Evolutionary conservation across 164 flowering plant species (phyloP).

Genomic region (Saururus chinensis): DNA sequence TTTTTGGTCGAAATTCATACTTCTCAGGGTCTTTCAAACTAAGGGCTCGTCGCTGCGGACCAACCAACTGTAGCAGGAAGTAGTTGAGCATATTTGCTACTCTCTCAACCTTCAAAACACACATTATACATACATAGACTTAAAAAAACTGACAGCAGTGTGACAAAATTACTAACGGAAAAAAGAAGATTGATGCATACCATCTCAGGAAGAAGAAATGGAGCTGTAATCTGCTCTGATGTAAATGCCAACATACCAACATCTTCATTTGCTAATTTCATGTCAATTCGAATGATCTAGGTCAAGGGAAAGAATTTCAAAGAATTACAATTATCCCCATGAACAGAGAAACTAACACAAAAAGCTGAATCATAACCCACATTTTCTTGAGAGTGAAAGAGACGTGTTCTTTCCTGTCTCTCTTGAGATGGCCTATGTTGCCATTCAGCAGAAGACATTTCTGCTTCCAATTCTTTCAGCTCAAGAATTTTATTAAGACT

Average conservation of each 20-base stretch:
- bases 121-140: neutral
- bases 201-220: slow-evolving; percentile 98
- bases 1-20: slow-evolving; percentile 88
- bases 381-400: slow-evolving; percentile 89
- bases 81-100: slow-evolving; percentile 98
- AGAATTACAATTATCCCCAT: neutral
- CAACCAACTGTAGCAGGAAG: slow-evolving; percentile 87
- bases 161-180: neutral
- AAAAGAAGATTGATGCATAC: slow-evolving; percentile 19
- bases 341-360: neutral
- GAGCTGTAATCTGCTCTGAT: slow-evolving; percentile 84
- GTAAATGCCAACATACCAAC: slow-evolving; percentile 92
- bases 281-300: slow-evolving; percentile 87
- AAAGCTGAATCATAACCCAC: slow-evolving; percentile 27
- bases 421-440: slow-evolving; percentile 90
- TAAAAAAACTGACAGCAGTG: neutral
- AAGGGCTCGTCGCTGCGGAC: slow-evolving; percentile 91
- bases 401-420: slow-evolving; percentile 92
- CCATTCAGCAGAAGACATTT: slow-evolving; percentile 92
- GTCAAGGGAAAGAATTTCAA: slow-evolving; percentile 3
- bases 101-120: slow-evolving; percentile 69
- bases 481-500: slow-evolving; percentile 97
- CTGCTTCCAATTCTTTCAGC: slow-evolving; percentile 85
- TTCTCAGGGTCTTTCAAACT: slow-evolving; percentile 87
- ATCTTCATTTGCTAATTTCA: slow-evolving; percentile 98